Evolutionary conservation across 768 basidiomycete species (phyloP), one percentile per base, ranked within the genome.

Genomic region (Kwoniella botswanensis): DNA sequence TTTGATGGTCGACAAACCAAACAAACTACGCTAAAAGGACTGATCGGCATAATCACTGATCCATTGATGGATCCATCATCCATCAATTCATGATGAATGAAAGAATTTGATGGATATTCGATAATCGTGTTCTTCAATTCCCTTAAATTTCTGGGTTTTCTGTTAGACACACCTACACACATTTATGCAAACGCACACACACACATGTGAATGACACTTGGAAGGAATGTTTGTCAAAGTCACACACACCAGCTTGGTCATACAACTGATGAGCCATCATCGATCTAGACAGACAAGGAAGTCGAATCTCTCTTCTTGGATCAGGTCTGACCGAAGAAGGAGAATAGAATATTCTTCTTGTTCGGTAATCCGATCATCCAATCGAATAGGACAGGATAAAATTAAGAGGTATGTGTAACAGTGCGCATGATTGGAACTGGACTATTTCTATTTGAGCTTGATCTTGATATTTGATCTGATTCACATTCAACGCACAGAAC

Each of bases 101-200:
- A 35, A 35, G 57, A 61, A 61, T 61, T 61, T 61, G 59, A 61
- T 61, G 59, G 59, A 26, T 61, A 44, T n/a, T 61, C 13, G 46
- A 13, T 50, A 18, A 7, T 35, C 6, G 35, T 35, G 46, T 18
- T 18, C 46, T 15, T 50, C 46, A 4, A 50, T 21, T n/a, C 59
- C 59, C 59, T 61, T 44, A 61, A 61, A 43, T 61, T 61, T 61
- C 42, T 44, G 59, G 22, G 35, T 26, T 58, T 21, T 55, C 54
- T 24, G 54, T 55, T 55, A 15, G 10, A 42, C 24, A 26, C 29
- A 29, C 29, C 29, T 17, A 35, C 21, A 58, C 6, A 7, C n/a
- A 24, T 12, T 9, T 12, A 24, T 0, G 10, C 24, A 35, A 26
- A 26, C 26, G 12, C 24, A 7, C n/a, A 24, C 24, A 21, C 24